phyloP scores from a whole-genome alignment of 768 basidiomycete species.

The Hortiboletus flavorubellus region DNA sequence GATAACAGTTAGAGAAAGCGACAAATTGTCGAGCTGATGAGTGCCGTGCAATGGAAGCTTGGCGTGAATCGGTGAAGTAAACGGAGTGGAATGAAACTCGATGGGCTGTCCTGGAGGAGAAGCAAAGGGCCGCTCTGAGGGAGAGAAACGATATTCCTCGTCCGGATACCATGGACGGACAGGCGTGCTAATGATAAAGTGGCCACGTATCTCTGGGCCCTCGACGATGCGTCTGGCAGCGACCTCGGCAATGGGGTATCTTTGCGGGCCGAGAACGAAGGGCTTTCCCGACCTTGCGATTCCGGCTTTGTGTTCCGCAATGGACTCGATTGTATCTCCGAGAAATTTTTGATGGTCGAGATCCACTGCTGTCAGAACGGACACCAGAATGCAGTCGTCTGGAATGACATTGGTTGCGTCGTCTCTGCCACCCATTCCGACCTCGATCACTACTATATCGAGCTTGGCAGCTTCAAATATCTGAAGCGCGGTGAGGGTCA shows the following conservation, averaged over 20 bases:
- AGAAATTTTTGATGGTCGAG: conserved; percentile 92
- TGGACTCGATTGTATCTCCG: conserved; percentile 68
- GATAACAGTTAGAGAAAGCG: conserved; percentile 60
- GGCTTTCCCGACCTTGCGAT: conserved; percentile 65
- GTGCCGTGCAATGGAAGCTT: conserved; percentile 68
- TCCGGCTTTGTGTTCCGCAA: conserved; percentile 79
- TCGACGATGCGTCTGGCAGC: conserved; percentile 44
- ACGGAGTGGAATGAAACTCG: conserved; percentile 40
- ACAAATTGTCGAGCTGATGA: conserved; percentile 87
- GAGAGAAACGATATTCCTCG: conserved; percentile 34
- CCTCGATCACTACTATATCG: conserved; percentile 86
- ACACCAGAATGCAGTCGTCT: conserved; percentile 62
- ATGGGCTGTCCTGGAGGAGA: conserved; percentile 44
- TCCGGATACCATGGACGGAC: conserved; percentile 36
- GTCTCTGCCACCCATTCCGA: conserved; percentile 88
- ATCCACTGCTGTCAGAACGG: conserved; percentile 84
- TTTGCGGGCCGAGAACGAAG: conserved; percentile 68
- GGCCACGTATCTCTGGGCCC: conserved; percentile 36
- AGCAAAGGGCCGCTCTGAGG: conserved; percentile 26
- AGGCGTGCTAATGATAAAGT: conserved; percentile 33
- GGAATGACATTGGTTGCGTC: conserved; percentile 94
- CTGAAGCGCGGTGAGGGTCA: conserved; percentile 76
- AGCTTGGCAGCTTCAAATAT: conserved; percentile 68
- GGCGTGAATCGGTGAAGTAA: conserved; percentile 43
- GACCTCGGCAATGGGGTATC: conserved; percentile 43